Percentiles rank a stretch among this genome's conserved stretches.
Evolutionary conservation across 2,329 filamentous ascomycete genomes (phyloP).

Genomic region (Verticillium nonalfalfae): DNA sequence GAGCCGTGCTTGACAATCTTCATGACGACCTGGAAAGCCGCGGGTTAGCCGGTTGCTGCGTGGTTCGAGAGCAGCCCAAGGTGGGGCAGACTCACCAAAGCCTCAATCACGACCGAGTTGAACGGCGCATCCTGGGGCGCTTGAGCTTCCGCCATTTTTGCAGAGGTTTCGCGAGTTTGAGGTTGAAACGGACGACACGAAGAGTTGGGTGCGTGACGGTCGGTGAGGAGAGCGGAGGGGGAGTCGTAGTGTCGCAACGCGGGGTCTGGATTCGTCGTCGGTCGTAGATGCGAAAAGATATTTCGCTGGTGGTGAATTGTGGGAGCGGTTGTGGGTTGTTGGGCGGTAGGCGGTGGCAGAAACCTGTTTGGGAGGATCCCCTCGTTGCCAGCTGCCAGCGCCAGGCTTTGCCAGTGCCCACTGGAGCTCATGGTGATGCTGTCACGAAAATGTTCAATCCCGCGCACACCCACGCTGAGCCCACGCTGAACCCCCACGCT

Average conservation of each 20-base stretch:
- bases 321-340: constrained; percentile 32
- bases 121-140: constrained; percentile 62
- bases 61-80: neutral
- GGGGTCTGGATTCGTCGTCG: constrained; percentile 4
- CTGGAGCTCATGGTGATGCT: neutral
- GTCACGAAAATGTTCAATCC: neutral
- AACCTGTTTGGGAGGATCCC: constrained; percentile 6
- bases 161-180: constrained; percentile 9
- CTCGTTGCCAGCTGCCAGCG: neutral
- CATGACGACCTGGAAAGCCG: constrained; percentile 70
- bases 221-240: constrained; percentile 13
- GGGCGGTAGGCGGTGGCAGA: constrained; percentile 32
- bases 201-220: constrained; percentile 7
- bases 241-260: constrained; percentile 15
- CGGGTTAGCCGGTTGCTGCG: neutral
- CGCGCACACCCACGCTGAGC: neutral
- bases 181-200: constrained; percentile 9
- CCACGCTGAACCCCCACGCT: neutral
- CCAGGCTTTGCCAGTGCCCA: neutral
- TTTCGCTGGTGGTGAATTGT: constrained; percentile 34
- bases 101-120: constrained; percentile 88
- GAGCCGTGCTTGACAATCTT: constrained; percentile 97
- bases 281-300: constrained; percentile 28
- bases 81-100: constrained; percentile 61
- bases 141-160: constrained; percentile 52